Evolutionary conservation across 2,329 filamentous ascomycete species (phyloP), one percentile per base, ranked within the genome.

Genomic region (Hymenoscyphus occultus): DNA sequence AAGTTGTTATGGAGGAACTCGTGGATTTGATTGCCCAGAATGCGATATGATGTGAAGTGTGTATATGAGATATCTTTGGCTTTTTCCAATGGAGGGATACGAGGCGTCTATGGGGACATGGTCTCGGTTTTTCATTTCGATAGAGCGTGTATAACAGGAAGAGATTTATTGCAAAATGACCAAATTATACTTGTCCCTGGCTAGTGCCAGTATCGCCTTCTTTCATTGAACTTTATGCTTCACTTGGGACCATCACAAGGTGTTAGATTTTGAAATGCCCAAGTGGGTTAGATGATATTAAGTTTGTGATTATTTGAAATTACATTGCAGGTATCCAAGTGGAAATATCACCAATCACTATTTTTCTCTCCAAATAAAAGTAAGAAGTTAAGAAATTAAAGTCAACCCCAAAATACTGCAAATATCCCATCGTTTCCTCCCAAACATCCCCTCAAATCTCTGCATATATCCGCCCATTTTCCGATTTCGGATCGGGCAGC

Each of bases 61-160:
- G 10, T 19, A 61, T 16, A 61, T 61, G 42, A 31, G 13, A 28
- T 22, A 28, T 22, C 12, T 54, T 54, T 51, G 22, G 48, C 48
- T 54, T 28, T n/a, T 54, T 54, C 22, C 22, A 10, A 35, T 35
- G 35, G 48, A 9, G 48, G 19, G 22, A 54, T 54, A 19, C 48
- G 22, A 54, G 48, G 48, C 48, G 19, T 54, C 22, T 22, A 54
- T 54, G 62, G 56, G 5, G 39, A 7, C n/a, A 39, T 58, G 10
- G 19, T 54, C 19, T 54, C 19, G 48, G n/a, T 54, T 57, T 39
- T 16, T 57, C 28, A 19, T 51, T 51, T 62, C 48, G 3, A 59
- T 63, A 63, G 61, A 63, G 45, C 57, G 13, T 60, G 62, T 64
- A 64, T n/a, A 22, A 58, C 59, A 63, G 31, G 54, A 19, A 57